Evolutionary conservation across 768 basidiomycete genomes (phyloP), one percentile per base, ranked within the genome.

Genomic region (Ramaria rubella): DNA sequence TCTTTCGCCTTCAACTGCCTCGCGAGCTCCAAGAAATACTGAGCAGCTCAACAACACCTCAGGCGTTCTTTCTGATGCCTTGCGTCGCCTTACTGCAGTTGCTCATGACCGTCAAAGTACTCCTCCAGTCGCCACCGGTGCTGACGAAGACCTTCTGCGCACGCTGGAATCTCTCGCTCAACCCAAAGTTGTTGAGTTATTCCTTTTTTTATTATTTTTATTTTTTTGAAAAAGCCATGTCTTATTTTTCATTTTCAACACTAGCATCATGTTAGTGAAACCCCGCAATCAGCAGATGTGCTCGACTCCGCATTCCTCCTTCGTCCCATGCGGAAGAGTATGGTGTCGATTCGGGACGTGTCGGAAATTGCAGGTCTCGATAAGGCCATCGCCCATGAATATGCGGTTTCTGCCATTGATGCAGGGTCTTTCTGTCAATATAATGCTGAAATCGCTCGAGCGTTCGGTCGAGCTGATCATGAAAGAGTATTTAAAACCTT

Each of bases 61-160:
- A 4, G 78, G 83, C 1, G 73, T 86, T 2, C 72, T 90, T 11
- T 83, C 85, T 1, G 88, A 91, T 57, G 88, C 88, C 5, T 79
- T 90, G 49, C 79, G 81, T 11, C 80, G 80, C 11, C 76, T 91
- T 9, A 75, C 75, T 5, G 67, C 83, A 12, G 83, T 83, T 2
- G 81, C 89, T 2, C 77, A 70, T 19, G 87, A 90, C 61, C 76
- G 76, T 34, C 60, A 69, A 8, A 64, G 69, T 19, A 71, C 76
- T 2, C 68, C 70, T 15, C 59, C 70, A 5, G 61, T 68, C 23
- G 76, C 77, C 49, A 65, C 68, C 4, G 74, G 75, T 51, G 75
- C 72, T 30, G 69, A 72, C 11, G 80, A 79, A 52, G 77, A 79
- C 40, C 76, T 76, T 9, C 38, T 50, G 27, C 31, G 40, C 23